Evolutionary conservation across 2,329 filamentous ascomycete species (phyloP).

Genomic region (Cytospora leucostoma): DNA sequence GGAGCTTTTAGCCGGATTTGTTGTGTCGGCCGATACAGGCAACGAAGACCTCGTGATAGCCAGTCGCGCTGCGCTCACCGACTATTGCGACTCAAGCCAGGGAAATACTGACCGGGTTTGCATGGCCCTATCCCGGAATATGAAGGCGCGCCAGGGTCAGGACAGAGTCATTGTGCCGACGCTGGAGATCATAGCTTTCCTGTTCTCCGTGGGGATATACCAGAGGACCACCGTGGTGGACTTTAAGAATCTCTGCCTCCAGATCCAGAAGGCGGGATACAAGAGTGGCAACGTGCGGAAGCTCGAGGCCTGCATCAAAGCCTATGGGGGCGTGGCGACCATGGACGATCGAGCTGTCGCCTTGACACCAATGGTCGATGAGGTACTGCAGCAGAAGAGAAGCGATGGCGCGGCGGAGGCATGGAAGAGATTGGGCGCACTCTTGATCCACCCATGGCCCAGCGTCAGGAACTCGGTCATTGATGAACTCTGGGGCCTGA

Average conservation of each 20-base stretch:
- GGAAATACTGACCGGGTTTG: conserved; percentile 49
- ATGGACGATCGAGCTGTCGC: conserved; percentile 30
- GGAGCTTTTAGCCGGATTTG: conserved; percentile 64
- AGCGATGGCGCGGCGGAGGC: conserved; percentile 55
- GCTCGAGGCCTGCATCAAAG: conserved; percentile 74
- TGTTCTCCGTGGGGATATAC: conserved; percentile 65
- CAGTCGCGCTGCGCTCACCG: conserved; percentile 64
- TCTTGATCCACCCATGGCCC: conserved; percentile 83
- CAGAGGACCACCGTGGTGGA: conserved; percentile 43
- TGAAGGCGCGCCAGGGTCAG: conserved; percentile 55
- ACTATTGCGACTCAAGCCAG: conserved; percentile 49
- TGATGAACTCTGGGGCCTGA: conserved; percentile 60
- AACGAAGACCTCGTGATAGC: conserved; percentile 74
- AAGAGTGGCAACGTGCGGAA: conserved; percentile 82
- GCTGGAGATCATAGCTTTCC: conserved; percentile 74
- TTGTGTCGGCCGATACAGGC: conserved; percentile 75
- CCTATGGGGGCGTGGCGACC: conserved; percentile 71
- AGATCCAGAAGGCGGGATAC: conserved; percentile 77
- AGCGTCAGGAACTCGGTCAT: conserved; percentile 63
- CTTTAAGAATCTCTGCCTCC: conserved; percentile 63
- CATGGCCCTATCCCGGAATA: conserved; percentile 53
- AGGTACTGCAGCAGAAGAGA: conserved; percentile 34
- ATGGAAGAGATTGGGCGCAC: conserved; percentile 67
- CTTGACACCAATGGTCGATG: conserved; percentile 27
- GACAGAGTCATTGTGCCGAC: conserved; percentile 75